These are phyloP conservation scores for Leptographium wingfieldii DNA, from an alignment of 2,329 filamentous ascomycete genomes.

Conservation along the genomic window DNA sequence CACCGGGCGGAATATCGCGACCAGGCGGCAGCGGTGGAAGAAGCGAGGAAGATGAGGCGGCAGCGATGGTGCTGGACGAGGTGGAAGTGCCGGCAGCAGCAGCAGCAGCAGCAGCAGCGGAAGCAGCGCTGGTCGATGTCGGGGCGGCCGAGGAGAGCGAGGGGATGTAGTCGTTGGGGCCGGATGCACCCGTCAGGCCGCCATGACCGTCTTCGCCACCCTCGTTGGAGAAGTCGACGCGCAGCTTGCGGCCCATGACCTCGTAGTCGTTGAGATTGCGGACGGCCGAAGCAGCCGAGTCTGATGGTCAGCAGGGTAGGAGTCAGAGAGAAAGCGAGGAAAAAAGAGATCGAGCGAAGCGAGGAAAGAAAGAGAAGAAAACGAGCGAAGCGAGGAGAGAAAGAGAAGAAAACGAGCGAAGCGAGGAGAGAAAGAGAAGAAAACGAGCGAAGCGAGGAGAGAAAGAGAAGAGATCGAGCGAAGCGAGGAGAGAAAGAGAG, in stretches of 20 bases:
- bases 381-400: too few relatives aligned
- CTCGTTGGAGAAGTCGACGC: constrained; percentile 94
- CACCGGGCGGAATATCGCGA: constrained; percentile 67
- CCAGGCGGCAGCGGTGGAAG: constrained; percentile 77
- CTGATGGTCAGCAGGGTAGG: constrained; percentile 21
- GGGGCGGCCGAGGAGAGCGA: neutral
- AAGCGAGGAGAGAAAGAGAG: too few relatives aligned
- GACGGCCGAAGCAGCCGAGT: constrained; percentile 81
- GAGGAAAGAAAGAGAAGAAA: neutral
- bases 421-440: neutral
- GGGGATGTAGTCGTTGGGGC: constrained; percentile 16
- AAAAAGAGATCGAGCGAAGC: neutral
- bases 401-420: too few relatives aligned
- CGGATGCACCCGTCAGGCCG: too few relatives aligned
- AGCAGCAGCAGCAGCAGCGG: neutral
- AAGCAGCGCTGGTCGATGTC: neutral
- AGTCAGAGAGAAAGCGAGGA: neutral
- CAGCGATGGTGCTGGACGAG: neutral
- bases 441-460: too few relatives aligned
- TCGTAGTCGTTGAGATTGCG: constrained; percentile 93
- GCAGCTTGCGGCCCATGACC: constrained; percentile 84
- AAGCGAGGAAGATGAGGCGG: constrained; percentile 10
- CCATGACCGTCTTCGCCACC: constrained; percentile 59
- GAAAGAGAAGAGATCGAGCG: neutral
- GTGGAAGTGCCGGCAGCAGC: neutral